These are phyloP conservation scores for Solanum corneliomulleri DNA, from an alignment of 257 asterid species.

Conservation along the genomic window DNA sequence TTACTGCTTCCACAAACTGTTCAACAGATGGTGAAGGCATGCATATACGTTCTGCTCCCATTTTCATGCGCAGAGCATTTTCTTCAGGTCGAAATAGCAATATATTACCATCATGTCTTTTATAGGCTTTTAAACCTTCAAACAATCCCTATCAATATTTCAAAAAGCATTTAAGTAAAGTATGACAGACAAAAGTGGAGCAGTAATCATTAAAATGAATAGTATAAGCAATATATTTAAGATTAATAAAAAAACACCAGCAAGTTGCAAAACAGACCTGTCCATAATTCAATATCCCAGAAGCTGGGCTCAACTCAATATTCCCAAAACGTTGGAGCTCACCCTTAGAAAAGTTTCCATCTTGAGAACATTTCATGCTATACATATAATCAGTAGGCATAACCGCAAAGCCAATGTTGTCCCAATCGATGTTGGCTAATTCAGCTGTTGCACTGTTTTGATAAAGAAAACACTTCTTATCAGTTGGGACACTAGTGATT, in stretches of 20 bases:
- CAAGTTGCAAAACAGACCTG: conserved; percentile 45
- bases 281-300: conserved; percentile 89
- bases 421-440: conserved; percentile 83
- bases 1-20: conserved; percentile 84
- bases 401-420: conserved; percentile 70
- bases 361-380: conserved; percentile 68
- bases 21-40: conserved; percentile 90
- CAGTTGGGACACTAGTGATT: not conserved
- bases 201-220: not conserved
- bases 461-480: not conserved
- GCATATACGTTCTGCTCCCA: conserved; percentile 97
- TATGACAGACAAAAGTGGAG: not conserved
- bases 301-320: conserved; percentile 89
- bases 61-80: conserved; percentile 55
- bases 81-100: conserved; percentile 85
- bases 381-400: conserved; percentile 87
- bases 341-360: conserved; percentile 54
- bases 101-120: conserved; percentile 71
- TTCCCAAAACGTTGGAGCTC: conserved; percentile 80
- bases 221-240: not conserved
- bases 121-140: conserved; percentile 84
- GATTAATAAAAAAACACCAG: not conserved
- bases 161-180: not conserved
- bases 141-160: conserved; percentile 59
- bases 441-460: conserved; percentile 44